Base-by-base conservation (phyloP, 2,329 filamentous ascomycete genomes). In the Aspergillus quadrilineatus region DNA sequence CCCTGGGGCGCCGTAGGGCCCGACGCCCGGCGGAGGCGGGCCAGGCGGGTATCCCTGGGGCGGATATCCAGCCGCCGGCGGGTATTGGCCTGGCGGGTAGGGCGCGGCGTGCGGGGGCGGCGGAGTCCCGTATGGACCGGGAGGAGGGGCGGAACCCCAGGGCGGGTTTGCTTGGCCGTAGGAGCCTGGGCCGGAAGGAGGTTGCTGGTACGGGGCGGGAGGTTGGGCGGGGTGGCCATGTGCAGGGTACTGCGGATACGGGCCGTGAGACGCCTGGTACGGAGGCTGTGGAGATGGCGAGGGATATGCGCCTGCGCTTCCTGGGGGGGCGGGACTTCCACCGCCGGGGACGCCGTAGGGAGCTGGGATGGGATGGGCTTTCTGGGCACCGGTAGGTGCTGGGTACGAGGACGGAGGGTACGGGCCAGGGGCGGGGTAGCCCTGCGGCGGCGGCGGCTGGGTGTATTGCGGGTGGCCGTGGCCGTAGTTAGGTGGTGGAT, bases 381-480 rank as follows among this genome's bases (percentile, higher is more conserved):
- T 50, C 1, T 6, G 6, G 37, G 37, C 7, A 34, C 30, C 37
- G 1, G 37, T 7, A 7, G 44, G 45, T 4, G 28, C 36, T 15
- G 49, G 43, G 30, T 57, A 57, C 5, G 55, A 52, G 12, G 55
- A 36, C 8, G 55, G 55, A 10, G 55, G 55, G 29, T 57, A 57
- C 12, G 36, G 44, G 14, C n/a, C n/a, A 6, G 42, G 48, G 17
- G 55, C 44, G 44, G 55, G 45, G 39, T 57, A 53, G n/a, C 55
- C 55, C 30, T 57, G 55, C 6, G 50, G 55, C 29, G 55, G 55
- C 47, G 55, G 55, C 37, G 44, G 28, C 22, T 57, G 55, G 15
- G 55, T 50, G 50, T 57, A 57, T 22, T 57, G 34, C 5, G 34
- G 34, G 34, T 37, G 39, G 39, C 39, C 39, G 39, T 42, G 46